Evolutionary conservation across 163 green algal species (phyloP).

Genomic region (Scenedesmus sp.): DNA sequence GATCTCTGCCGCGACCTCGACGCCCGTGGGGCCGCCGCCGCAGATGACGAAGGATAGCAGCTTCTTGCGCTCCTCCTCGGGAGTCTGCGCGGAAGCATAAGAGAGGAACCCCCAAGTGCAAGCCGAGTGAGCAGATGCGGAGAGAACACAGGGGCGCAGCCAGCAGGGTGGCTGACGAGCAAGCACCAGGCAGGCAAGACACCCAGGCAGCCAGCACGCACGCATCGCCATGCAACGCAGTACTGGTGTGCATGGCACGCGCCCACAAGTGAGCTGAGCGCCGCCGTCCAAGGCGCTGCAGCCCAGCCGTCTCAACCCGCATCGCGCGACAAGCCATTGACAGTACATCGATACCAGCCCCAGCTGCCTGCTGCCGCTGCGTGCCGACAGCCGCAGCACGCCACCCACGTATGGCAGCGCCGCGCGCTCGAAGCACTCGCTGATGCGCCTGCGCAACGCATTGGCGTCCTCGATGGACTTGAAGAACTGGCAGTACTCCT

Average conservation of each 20-base stretch:
- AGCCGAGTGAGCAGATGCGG: no score
- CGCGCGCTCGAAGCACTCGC: slow-evolving; percentile 93
- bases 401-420: slow-evolving; percentile 78
- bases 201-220: not conserved
- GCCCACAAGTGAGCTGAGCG: not conserved
- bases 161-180: no score
- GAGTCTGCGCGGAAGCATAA: slow-evolving; percentile 22
- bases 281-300: no score
- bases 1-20: slow-evolving; percentile 96
- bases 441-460: slow-evolving; percentile 81
- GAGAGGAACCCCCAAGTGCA: not conserved
- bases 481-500: slow-evolving; percentile 94
- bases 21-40: slow-evolving; percentile 95
- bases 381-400: not conserved
- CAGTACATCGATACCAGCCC: no score
- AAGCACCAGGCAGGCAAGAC: not conserved
- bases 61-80: slow-evolving; percentile 78
- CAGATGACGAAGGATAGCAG: slow-evolving; percentile 96
- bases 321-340: no score
- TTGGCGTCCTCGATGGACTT: slow-evolving; percentile 90
- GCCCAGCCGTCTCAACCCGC: no score
- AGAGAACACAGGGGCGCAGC: not conserved
- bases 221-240: no score
- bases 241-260: not conserved
- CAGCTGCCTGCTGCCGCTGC: not conserved